Base-by-base conservation (phyloP, 306 rosid genomes). In the Prunus campanulata region DNA sequence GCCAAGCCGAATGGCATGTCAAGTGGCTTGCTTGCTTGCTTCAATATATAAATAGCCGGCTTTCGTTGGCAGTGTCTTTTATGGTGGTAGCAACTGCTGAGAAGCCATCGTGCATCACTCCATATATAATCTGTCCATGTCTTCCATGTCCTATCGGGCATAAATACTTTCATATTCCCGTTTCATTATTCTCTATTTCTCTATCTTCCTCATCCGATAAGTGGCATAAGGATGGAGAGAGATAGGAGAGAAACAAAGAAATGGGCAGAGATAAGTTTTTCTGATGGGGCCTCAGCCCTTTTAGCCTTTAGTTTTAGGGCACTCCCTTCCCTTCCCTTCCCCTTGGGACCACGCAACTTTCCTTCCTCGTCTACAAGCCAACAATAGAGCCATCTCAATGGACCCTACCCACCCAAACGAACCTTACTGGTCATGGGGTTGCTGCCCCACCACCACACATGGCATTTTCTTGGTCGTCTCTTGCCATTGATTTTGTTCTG, bases 351-450 rank as follows among this genome's bases (percentile, higher is more conserved):
- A 35, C 42, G 42, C 42, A 35, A 35, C 42, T 59, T 61, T 61
- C 60, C 70, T 66, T 54, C 84, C 16, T 61, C 60, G 70, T 62
- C 68, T 74, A 18, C 63, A 64, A 80, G 82, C 93, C 89, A 87
- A 83, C 89, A 77, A 79, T 75, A 5, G 80, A 75, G 85, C 20
- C 72, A 70, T 76, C 57, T 46, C 22, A 1, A 12, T 56, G 85
- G 85, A 15, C 49, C 89, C 83, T 81, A 60, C 78, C 18, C 87
- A 63, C 50, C 66, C 15, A 0, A 50, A 68, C 74, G 74, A 64
- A 29, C 87, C 71, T 61, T 44, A 4, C 68, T 25, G 22, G 6
- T 20, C 3, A 7, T 0, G 25, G 56, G 27, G 29, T 1, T 32
- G 30, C 6, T 27, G 8, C 68, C 68, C 69, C 22, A 18, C 24